Base-by-base conservation (phyloP, 2,329 filamentous ascomycete species). In the Exophiala dermatitidis region DNA sequence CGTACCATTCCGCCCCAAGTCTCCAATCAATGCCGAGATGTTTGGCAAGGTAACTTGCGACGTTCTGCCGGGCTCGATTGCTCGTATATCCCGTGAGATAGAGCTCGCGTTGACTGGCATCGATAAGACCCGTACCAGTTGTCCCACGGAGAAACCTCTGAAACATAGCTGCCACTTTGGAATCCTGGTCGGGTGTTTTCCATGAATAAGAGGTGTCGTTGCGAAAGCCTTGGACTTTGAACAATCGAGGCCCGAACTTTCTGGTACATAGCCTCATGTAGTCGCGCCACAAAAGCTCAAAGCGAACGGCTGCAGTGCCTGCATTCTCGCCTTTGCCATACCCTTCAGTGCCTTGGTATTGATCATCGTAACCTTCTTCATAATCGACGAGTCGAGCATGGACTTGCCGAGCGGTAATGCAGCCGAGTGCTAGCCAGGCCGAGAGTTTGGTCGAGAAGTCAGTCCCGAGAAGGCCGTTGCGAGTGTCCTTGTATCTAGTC, bases 1-100 rank as follows among this genome's bases (percentile, higher is more conserved):
- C 87, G 64, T 90, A 91, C 85, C 85, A 91, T 66, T 90, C 87
- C 0, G 86, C 88, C 0, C 87, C 88, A 9, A 87, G 76, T 0
- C 86, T 79, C 88, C 88, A 93, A 67, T 91, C 87, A 26, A 91
- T 82, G 1, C 77, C 76, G 2, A 90, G 72, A 56, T 88, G 85
- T 60, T 88, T 88, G 0, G 85, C 70, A 1, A 90, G 71, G 65
- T 88, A 91, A 10, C 77, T 84, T 0, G 86, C 86, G 1, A 88
- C 84, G 50, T 90, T 90, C 66, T 90, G 86, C 2, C 87, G 74
- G 0, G 85, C 83, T 9, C 86, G 77, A 64, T 90, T 90, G 1
- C 83, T 86, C 0, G 86, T 90, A 66, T 89, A 90, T 0, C 87
- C 88, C 0, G 87, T 91, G 40, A 83, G 76, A 58, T 81, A 80